A percentile compares a stretch with the other conserved stretches of the same genome.
Conservation (phyloP, 2,329 filamentous ascomycete genomes). For the Cladosporium sp. region DNA sequence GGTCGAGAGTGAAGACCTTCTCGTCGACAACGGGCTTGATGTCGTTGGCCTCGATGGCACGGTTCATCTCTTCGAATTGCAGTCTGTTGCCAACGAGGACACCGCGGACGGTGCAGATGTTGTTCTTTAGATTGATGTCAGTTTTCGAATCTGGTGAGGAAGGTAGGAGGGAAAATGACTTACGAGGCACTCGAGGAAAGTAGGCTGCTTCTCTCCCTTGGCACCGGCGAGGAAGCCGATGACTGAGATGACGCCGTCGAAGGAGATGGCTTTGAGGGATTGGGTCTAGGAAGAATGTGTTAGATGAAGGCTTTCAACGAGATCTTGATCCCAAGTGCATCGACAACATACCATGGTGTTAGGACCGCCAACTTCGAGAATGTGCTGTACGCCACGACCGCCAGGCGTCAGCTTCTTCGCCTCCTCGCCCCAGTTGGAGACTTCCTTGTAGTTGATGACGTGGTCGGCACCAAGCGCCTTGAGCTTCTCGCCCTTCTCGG, state of each 20-base stretch:
- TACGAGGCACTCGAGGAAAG: conserved; percentile 44
- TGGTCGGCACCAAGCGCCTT: conserved; percentile 53
- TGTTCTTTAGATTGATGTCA: neutral
- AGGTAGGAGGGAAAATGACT: neutral
- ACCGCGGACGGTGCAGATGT: conserved; percentile 53
- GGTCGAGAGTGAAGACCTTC: conserved; percentile 51
- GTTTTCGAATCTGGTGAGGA: neutral
- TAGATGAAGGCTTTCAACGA: neutral
- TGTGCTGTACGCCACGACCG: conserved; percentile 55
- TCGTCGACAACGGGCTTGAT: conserved; percentile 58
- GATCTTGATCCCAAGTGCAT: neutral
- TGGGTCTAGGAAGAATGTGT: conserved; percentile 29
- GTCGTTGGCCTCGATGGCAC: conserved; percentile 55
- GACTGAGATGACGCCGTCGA: conserved; percentile 53
- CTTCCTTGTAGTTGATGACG: conserved; percentile 55
- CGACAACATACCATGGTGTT: conserved; percentile 46
- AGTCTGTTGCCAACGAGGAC: conserved; percentile 53
- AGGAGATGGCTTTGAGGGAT: conserved; percentile 37
- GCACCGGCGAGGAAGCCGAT: conserved; percentile 56
- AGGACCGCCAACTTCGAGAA: conserved; percentile 64
- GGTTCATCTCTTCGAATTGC: conserved; percentile 58
- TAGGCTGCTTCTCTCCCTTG: conserved; percentile 45
- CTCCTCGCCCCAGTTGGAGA: conserved; percentile 51
- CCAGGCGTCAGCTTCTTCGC: conserved; percentile 48
- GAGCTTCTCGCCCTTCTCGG: conserved; percentile 47